A percentile compares a stretch with the other conserved stretches of the same genome.
Conservation (phyloP, 768 basidiomycete species). For the Serendipita sp. region DNA sequence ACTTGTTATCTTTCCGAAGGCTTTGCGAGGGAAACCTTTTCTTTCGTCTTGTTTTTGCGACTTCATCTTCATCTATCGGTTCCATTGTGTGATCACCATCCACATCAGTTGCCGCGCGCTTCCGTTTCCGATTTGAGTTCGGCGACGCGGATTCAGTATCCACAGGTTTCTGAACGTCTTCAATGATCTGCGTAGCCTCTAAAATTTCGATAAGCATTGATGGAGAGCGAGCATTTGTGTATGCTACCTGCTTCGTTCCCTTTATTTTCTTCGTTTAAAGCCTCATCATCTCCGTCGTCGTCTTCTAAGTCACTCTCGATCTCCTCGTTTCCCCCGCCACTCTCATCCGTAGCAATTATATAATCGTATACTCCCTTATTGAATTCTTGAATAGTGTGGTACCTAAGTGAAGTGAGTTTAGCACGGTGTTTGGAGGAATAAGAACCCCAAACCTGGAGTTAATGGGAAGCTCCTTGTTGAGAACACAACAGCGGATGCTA, state of each 20-base stretch:
- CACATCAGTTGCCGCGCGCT: constrained; percentile 24
- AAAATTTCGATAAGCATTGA: too few species aligned
- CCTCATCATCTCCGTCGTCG: constrained; percentile 13
- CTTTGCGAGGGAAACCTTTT: constrained; percentile 23
- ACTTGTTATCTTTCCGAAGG: constrained; percentile 20
- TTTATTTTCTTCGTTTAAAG: constrained; percentile 14
- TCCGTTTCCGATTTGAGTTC: constrained; percentile 36
- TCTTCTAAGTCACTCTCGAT: constrained; percentile 32
- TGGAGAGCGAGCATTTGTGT: too few species aligned
- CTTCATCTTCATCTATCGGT: not conserved
- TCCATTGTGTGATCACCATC: not conserved
- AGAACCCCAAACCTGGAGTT: constrained; percentile 54
- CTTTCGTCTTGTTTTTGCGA: constrained; percentile 30
- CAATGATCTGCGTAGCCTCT: too few species aligned
- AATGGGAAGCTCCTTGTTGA: constrained; percentile 89
- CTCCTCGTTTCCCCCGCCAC: constrained; percentile 35
- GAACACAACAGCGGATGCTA: constrained; percentile 86
- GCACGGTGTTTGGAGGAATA: not conserved
- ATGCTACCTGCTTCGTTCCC: constrained; percentile 18
- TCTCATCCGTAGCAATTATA: constrained; percentile 95
- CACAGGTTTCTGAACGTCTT: constrained; percentile 17
- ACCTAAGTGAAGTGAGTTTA: constrained; percentile 28
- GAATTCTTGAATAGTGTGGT: constrained; percentile 95
- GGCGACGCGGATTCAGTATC: constrained; percentile 4
- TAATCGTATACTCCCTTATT: constrained; percentile 98